Percentiles rank a stretch among this genome's conserved stretches.
Evolutionary conservation across 2,329 filamentous ascomycete genomes (phyloP).

Genomic region (Colletotrichum scovillei): DNA sequence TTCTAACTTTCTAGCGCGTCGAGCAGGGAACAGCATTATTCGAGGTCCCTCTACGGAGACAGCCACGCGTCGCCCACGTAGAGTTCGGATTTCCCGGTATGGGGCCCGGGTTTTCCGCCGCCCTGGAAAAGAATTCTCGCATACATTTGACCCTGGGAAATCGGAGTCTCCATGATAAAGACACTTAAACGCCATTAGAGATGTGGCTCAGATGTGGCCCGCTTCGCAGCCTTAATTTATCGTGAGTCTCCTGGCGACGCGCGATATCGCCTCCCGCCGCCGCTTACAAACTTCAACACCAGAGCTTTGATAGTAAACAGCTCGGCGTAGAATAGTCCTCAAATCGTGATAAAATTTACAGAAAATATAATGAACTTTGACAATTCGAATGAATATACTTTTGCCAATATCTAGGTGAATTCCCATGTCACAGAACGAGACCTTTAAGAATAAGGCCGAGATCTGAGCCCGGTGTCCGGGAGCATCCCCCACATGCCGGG

Average conservation of each 20-base stretch:
- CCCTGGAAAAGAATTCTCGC: not conserved
- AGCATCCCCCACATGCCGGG: conserved; percentile 2
- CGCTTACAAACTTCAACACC: not conserved
- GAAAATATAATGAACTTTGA: not conserved
- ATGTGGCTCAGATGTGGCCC: conserved; percentile 7
- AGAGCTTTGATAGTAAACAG: not conserved
- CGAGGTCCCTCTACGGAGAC: not conserved
- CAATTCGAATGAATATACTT: not conserved
- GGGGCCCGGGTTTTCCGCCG: not conserved
- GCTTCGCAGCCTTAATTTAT: conserved; percentile 14
- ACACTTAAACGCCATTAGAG: not conserved
- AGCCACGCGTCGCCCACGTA: conserved; percentile 1
- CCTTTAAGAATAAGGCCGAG: no score
- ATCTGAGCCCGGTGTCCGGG: not conserved
- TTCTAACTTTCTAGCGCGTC: no score
- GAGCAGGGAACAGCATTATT: no score
- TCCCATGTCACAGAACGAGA: not conserved
- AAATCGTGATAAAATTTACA: not conserved
- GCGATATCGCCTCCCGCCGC: not conserved
- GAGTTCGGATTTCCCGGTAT: not conserved
- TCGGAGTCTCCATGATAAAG: not conserved
- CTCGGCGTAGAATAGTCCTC: not conserved
- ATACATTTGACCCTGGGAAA: not conserved
- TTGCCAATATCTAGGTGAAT: not conserved
- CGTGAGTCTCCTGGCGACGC: not conserved